phyloP scores from a whole-genome alignment of 208 protist species.

The Wallacemonas sp. region DNA sequence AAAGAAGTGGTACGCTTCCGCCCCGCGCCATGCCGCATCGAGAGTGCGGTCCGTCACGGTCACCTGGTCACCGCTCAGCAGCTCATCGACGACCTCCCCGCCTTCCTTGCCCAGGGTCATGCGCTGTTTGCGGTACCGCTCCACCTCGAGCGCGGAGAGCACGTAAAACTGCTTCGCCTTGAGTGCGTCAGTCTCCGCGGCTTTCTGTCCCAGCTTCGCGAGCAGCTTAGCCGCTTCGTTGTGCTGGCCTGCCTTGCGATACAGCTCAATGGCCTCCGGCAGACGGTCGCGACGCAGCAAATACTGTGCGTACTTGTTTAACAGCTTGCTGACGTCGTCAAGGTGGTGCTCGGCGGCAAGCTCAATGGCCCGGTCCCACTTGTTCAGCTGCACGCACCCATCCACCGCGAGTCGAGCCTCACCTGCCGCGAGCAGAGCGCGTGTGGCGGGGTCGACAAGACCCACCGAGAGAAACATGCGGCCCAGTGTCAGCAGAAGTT shows the following conservation, averaged over 20 bases:
- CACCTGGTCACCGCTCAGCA: conserved; percentile 71
- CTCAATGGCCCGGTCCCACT: conserved; percentile 89
- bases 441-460: conserved; percentile 83
- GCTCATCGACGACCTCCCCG: conserved; percentile 59
- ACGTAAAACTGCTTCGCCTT: conserved; percentile 96
- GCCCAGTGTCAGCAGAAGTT: conserved; percentile 86
- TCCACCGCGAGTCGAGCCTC: conserved; percentile 92
- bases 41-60: conserved; percentile 71
- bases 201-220: conserved; percentile 75
- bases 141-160: conserved; percentile 94
- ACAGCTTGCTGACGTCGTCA: conserved; percentile 84
- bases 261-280: conserved; percentile 96
- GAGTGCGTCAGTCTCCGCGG: conserved; percentile 73
- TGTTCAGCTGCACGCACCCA: conserved; percentile 93
- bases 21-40: conserved; percentile 91
- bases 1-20: conserved; percentile 96
- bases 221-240: conserved; percentile 94
- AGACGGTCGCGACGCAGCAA: conserved; percentile 87
- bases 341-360: conserved; percentile 92
- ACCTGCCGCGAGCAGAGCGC: conserved; percentile 88
- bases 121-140: conserved; percentile 79
- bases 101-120: conserved; percentile 67
- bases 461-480: conserved; percentile 92
- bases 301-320: conserved; percentile 89
- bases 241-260: conserved; percentile 94